phyloP scores from a whole-genome alignment of 768 basidiomycete species.

The Flagelloscypha sp. region DNA sequence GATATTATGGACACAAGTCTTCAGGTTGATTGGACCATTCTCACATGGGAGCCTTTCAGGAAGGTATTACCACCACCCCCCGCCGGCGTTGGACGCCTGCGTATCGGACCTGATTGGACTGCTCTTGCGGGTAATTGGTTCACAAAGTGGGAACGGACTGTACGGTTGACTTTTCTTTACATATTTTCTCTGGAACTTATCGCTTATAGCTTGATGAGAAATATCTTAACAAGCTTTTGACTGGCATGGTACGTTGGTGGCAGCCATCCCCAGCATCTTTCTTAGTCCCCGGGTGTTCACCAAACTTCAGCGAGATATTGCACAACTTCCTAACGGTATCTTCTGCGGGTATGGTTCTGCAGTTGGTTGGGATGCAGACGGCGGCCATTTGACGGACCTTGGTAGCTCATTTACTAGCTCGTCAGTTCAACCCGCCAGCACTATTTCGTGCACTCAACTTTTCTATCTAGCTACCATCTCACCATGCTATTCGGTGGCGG shows the following conservation, averaged over 20 bases:
- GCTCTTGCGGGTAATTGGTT: constrained; percentile 32
- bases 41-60: constrained; percentile 30
- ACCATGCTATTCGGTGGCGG: constrained; percentile 30
- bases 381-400: constrained; percentile 29
- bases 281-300: background rate
- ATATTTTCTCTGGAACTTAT: background rate
- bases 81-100: constrained; percentile 24
- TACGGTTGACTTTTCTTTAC: constrained; percentile 11
- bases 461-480: constrained; percentile 20
- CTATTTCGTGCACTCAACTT: background rate
- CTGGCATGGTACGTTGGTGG: constrained; percentile 23
- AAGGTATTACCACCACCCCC: constrained; percentile 30
- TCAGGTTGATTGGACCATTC: constrained; percentile 28
- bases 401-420: constrained; percentile 24
- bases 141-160: constrained; percentile 31
- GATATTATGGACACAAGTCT: constrained; percentile 31
- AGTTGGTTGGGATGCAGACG: constrained; percentile 31
- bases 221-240: constrained; percentile 27
- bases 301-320: constrained; percentile 26
- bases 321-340: constrained; percentile 26
- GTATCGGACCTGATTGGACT: constrained; percentile 32
- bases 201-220: constrained; percentile 23
- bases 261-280: background rate
- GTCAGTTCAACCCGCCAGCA: constrained; percentile 14
- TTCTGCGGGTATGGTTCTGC: constrained; percentile 28